Evolutionary conservation across 805 yeast species (phyloP).

Genomic region (Myxozyma mucilagina): DNA sequence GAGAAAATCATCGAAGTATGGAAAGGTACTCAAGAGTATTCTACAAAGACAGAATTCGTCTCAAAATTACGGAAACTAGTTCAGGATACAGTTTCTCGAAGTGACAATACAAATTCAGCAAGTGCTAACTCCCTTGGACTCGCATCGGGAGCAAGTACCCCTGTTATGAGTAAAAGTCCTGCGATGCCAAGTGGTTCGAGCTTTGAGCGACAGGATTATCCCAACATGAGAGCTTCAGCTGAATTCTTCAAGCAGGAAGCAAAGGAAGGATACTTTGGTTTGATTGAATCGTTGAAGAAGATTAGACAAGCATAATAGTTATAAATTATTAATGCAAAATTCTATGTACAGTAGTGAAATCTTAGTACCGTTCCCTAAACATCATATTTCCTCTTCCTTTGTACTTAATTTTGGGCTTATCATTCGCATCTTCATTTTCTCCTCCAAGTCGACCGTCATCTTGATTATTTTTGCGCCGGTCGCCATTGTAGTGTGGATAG

Average conservation of each 20-base stretch:
- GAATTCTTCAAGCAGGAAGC: conserved; percentile 29
- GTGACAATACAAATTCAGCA: conserved; percentile 9
- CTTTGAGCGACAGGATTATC: conserved; percentile 17
- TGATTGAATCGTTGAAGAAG: conserved; percentile 26
- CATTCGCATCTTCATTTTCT: neutral
- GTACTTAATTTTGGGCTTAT: conserved; percentile 10
- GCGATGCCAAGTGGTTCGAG: conserved; percentile 4
- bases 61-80: conserved; percentile 16
- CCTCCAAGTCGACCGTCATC: neutral
- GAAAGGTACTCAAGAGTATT: conserved; percentile 28
- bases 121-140: neutral
- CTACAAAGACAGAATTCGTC: conserved; percentile 22
- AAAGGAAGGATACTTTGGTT: conserved; percentile 25
- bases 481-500: neutral
- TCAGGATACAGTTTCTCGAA: conserved; percentile 20
- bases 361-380: conserved; percentile 14
- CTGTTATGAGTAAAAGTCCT: conserved; percentile 16
- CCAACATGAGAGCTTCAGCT: conserved; percentile 28
- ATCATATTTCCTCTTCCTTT: conserved; percentile 25
- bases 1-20: conserved; percentile 17
- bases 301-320: conserved; percentile 17
- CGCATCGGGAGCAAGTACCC: conserved; percentile 11
- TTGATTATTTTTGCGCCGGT: neutral
- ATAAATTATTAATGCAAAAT: neutral
- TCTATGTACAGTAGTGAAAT: neutral